These are phyloP conservation scores for Trichoderma aggressivum DNA, from an alignment of 2,329 filamentous ascomycete species.

Conservation along the genomic window DNA sequence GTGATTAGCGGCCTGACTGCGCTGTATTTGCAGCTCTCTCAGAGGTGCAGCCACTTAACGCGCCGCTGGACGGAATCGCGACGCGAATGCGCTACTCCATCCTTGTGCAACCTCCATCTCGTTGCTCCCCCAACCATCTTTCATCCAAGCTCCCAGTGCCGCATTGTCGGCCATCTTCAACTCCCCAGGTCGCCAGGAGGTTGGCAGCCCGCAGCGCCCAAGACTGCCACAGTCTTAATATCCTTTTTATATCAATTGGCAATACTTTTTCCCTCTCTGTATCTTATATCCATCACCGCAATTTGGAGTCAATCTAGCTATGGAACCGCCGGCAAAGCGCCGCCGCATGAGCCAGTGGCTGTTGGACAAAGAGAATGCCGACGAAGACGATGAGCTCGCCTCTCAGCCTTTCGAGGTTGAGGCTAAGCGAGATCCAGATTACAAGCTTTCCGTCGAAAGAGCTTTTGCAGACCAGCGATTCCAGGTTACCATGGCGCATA, in stretches of 20 bases:
- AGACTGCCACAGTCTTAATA: not conserved
- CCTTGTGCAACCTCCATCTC: not conserved
- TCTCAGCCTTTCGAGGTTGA: slow-evolving; percentile 47
- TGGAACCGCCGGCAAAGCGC: slow-evolving; percentile 61
- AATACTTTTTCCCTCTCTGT: not conserved
- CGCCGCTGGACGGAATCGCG: slow-evolving; percentile 13
- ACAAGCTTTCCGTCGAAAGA: slow-evolving; percentile 59
- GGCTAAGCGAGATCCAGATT: slow-evolving; percentile 48
- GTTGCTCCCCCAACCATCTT: slow-evolving; percentile 19
- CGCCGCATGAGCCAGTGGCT: slow-evolving; percentile 49
- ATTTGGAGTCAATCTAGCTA: slow-evolving; percentile 29
- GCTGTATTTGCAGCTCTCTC: not conserved
- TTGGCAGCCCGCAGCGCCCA: not conserved
- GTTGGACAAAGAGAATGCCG: slow-evolving; percentile 31
- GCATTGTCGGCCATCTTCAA: not conserved
- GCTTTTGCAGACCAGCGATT: slow-evolving; percentile 66
- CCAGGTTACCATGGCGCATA: slow-evolving; percentile 80
- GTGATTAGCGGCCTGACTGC: not conserved
- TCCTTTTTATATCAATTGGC: slow-evolving; percentile 2
- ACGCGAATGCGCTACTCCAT: slow-evolving; percentile 19
- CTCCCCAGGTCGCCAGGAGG: not conserved
- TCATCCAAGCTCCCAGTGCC: not conserved
- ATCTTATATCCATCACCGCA: not conserved
- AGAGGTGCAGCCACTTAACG: slow-evolving; percentile 21
- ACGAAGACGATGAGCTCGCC: slow-evolving; percentile 46